These are phyloP conservation scores for Aspergillus sp. DNA, from an alignment of 2,329 filamentous ascomycete species.

Conservation along the genomic window DNA sequence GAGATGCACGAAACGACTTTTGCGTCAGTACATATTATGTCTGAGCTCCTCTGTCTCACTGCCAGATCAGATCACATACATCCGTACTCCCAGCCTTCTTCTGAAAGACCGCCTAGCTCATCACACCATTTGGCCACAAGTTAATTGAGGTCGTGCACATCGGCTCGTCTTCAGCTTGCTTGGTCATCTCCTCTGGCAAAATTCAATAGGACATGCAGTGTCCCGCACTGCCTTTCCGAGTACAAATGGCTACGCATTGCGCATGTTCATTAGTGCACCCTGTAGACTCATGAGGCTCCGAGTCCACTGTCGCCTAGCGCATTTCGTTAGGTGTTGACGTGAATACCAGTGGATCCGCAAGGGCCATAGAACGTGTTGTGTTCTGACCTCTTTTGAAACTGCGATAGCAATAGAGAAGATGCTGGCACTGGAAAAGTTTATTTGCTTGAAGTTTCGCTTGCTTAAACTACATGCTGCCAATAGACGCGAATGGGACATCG, in stretches of 20 bases:
- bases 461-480: slow-evolving; percentile 22
- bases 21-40: too few species aligned
- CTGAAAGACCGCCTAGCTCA: slow-evolving; percentile 15
- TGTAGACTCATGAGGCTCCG: slow-evolving; percentile 22
- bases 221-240: slow-evolving; percentile 7
- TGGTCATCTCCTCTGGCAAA: slow-evolving; percentile 12
- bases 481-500: slow-evolving; percentile 14
- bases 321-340: slow-evolving; percentile 22
- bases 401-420: slow-evolving; percentile 22
- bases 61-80: too few species aligned
- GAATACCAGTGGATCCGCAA: slow-evolving; percentile 18
- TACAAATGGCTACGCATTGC: slow-evolving; percentile 9
- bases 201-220: slow-evolving; percentile 14
- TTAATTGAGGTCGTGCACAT: slow-evolving; percentile 19
- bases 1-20: too few species aligned
- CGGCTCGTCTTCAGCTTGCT: slow-evolving; percentile 16
- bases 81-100: slow-evolving; percentile 20
- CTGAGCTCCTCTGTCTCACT: too few species aligned
- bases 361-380: slow-evolving; percentile 20
- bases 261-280: slow-evolving; percentile 20
- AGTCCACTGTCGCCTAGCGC: slow-evolving; percentile 21
- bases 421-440: slow-evolving; percentile 17
- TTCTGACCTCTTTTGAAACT: slow-evolving; percentile 23
- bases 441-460: slow-evolving; percentile 19
- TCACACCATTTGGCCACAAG: slow-evolving; percentile 20